These are phyloP conservation scores for Naganishia antarctica DNA, from an alignment of 768 basidiomycete species.

Conservation along the genomic window DNA sequence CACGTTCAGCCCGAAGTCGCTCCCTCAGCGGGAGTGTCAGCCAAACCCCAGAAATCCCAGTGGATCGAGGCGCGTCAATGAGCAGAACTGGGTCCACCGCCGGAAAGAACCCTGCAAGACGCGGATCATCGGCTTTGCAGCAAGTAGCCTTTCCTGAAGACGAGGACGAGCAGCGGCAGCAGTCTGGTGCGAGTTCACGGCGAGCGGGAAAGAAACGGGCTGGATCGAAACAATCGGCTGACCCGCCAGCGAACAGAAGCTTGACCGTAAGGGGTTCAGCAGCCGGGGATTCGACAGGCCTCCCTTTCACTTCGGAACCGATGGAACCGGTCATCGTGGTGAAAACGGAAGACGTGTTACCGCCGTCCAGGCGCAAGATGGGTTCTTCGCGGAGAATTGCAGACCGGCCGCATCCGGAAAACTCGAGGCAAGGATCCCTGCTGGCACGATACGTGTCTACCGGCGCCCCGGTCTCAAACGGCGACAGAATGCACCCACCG, in stretches of 20 bases:
- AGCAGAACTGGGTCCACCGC: background rate
- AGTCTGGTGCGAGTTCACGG: background rate
- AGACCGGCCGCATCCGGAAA: background rate
- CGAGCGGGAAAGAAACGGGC: background rate
- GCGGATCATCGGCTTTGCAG: constrained; percentile 1
- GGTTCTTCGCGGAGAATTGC: background rate
- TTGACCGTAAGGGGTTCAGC: background rate
- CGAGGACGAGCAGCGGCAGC: background rate
- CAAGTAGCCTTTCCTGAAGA: constrained; percentile 11
- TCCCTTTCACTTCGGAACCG: background rate
- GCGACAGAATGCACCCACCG: background rate
- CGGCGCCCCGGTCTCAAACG: background rate
- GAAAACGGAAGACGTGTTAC: background rate
- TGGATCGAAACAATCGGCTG: background rate
- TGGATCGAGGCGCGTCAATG: background rate
- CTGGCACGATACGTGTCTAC: background rate
- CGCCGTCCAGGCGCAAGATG: background rate
- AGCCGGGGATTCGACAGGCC: background rate
- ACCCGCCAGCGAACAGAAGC: background rate
- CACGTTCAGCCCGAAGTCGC: background rate
- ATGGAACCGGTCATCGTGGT: background rate
- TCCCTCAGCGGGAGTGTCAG: background rate
- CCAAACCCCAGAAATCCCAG: background rate
- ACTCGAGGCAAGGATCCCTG: background rate
- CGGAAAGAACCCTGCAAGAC: background rate